phyloP scores from a whole-genome alignment of 2,329 filamentous ascomycete species.

The Xylariaceae sp. region DNA sequence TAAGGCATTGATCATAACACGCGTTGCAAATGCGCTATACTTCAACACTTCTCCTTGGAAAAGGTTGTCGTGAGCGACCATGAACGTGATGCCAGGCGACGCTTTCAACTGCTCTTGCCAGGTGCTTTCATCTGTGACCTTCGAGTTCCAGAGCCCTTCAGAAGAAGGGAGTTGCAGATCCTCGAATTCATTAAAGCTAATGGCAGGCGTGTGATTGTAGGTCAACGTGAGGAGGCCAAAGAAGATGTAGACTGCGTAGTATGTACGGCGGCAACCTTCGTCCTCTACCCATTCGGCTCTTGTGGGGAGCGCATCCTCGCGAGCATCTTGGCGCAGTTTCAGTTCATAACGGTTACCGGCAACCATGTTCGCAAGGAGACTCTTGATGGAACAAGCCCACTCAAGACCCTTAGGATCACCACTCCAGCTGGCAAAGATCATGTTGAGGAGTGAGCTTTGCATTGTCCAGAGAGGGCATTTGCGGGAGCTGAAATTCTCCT shows the following conservation, averaged over 20 bases:
- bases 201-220: slow-evolving; percentile 96
- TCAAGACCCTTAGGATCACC: slow-evolving; percentile 95
- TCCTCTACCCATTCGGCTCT: slow-evolving; percentile 94
- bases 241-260: slow-evolving; percentile 99
- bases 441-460: slow-evolving; percentile 94
- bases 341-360: slow-evolving; percentile 95
- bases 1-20: slow-evolving; percentile 97
- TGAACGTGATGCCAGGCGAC: slow-evolving; percentile 77
- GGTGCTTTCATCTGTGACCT: slow-evolving; percentile 69
- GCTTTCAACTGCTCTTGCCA: slow-evolving; percentile 76
- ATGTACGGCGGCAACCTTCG: slow-evolving; percentile 92
- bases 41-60: slow-evolving; percentile 88
- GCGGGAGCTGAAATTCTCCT: slow-evolving; percentile 96
- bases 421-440: slow-evolving; percentile 99
- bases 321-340: slow-evolving; percentile 86
- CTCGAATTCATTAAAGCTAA: slow-evolving; percentile 98
- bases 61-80: slow-evolving; percentile 89
- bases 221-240: slow-evolving; percentile 92
- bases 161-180: slow-evolving; percentile 88
- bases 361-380: slow-evolving; percentile 96
- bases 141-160: slow-evolving; percentile 89
- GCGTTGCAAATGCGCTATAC: slow-evolving; percentile 95
- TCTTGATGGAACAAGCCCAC: slow-evolving; percentile 99
- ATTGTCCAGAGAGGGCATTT: slow-evolving; percentile 98
- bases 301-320: slow-evolving; percentile 69